Base-by-base conservation (phyloP, 2,329 filamentous ascomycete genomes). In the Harringtonia lauricola region DNA sequence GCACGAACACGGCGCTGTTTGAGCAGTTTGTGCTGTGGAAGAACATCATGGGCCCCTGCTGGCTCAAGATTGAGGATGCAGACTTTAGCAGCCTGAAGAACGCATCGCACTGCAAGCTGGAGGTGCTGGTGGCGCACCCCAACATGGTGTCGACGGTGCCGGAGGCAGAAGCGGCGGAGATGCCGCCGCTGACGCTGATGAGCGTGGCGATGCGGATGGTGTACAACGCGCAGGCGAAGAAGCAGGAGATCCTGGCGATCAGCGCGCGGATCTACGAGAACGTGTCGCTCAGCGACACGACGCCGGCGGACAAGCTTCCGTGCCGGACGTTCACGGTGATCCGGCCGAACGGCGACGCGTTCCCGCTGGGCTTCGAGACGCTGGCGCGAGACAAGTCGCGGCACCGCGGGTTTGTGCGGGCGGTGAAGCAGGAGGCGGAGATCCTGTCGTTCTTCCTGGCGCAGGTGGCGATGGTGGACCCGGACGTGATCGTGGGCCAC, bases 11-110 rank as follows among this genome's bases (percentile, higher is more conserved):
- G 0, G 80, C 86, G 1, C 71, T 98, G 1, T 98, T 98, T 54
- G 92, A 98, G 63, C 92, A 98, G 55, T 98, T 98, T 58, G 92
- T 98, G 18, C 72, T 98, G 6, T 95, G 89, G 85, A 96, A 95
- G 66, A 94, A 95, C 58, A 86, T 98, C 54, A 98, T 95, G 90
- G 92, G 92, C 2, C 92, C 92, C 26, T 96, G 92, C 61, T 98
- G 92, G 92, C 74, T 98, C 37, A 89, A 83, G 58, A 92, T 98
- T 44, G 76, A 88, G 51, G 82, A 84, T 52, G 85, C 85, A 26
- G 81, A 95, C 59, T 95, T 94, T 58, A 74, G 75, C 17, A 71
- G 83, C 7, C 72, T 96, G 52, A 90, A 87, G 62, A 95, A 95
- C 54, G 85, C 88, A 12, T 98, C 92, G 1, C 92, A 94, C 76